Base-by-base conservation (phyloP, 2,329 filamentous ascomycete species). In the Pseudopithomyces chartarum region DNA sequence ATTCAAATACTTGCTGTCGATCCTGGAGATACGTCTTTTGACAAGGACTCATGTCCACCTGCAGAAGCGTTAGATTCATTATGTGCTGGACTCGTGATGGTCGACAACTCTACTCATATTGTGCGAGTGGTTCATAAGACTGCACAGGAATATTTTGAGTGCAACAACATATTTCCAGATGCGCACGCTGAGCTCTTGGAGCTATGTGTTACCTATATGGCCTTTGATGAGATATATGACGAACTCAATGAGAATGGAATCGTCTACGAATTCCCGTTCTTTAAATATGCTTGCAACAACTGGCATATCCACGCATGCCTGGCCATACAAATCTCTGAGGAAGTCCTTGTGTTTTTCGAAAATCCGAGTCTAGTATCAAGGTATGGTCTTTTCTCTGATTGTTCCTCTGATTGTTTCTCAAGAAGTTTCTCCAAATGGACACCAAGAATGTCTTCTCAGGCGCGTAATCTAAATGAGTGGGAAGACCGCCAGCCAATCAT, bases 81-180 rank as follows among this genome's bases (percentile, higher is more conserved):
- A 15, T 65, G 70, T 50, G 62, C 64, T 48, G 70, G 68, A 5
- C 57, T 76, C 5, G 68, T 75, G 46, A 56, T 53, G 19, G 55
- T 69, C 15, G 67, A 75, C 48, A 50, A 63, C 40, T 33, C 62
- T 15, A 71, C 65, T 39, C 50, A 52, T 10, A 61, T 60, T 47
- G 60, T 60, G 36, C 66, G 61, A 46, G 60, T 67, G 17, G 69
- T 64, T 12, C 65, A 68, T 39, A 60, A 67, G 33, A 68, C 64
- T 12, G 56, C 61, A 1, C 61, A 67, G 48, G 52, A 60, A 34
- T 68, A 63, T 44, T 62, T 68, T 39, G 58, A 74, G 65, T 47
- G 61, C 52, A 11, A n/a, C 34, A 38, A 38, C 7, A 7, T 38
- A 5, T 38, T 38, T 15, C 34, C 34, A 38, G 5, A 38, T n/a